These are phyloP conservation scores for Diospyros kaki DNA, from an alignment of 148 eudicot species.

Conservation along the genomic window DNA sequence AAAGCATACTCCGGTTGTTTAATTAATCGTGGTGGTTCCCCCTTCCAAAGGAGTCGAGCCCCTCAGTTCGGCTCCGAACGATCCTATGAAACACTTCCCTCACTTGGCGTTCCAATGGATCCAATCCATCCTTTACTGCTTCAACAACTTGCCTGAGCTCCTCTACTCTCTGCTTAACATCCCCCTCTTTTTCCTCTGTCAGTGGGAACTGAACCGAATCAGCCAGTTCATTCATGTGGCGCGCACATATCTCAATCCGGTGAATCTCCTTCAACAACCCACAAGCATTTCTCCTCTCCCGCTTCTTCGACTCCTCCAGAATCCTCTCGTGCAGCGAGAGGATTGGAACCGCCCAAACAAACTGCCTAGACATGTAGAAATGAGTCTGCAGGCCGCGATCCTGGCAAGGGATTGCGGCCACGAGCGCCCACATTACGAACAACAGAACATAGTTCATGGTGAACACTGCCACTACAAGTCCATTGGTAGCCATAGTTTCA, in stretches of 20 bases:
- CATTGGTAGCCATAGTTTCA: constrained; percentile 54
- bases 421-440: constrained; percentile 76
- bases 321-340: constrained; percentile 60
- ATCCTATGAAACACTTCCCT: constrained; percentile 69
- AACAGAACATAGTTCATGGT: constrained; percentile 60
- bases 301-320: constrained; percentile 72
- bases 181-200: constrained; percentile 50
- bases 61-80: constrained; percentile 65
- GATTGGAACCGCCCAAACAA: constrained; percentile 49
- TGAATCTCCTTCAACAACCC: constrained; percentile 75
- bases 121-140: constrained; percentile 49
- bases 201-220: constrained; percentile 53
- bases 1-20: neutral
- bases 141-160: constrained; percentile 52
- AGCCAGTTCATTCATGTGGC: constrained; percentile 51
- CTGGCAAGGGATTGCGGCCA: constrained; percentile 88
- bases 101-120: constrained; percentile 73
- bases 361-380: constrained; percentile 48
- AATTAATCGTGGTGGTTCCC: constrained; percentile 16
- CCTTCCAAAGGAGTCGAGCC: constrained; percentile 53
- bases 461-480: constrained; percentile 52
- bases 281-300: constrained; percentile 58
- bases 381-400: constrained; percentile 66
- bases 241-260: constrained; percentile 53
- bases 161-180: constrained; percentile 45